phyloP scores from a whole-genome alignment of 2,329 filamentous ascomycete genomes.

The Colletotrichum sublineola region DNA sequence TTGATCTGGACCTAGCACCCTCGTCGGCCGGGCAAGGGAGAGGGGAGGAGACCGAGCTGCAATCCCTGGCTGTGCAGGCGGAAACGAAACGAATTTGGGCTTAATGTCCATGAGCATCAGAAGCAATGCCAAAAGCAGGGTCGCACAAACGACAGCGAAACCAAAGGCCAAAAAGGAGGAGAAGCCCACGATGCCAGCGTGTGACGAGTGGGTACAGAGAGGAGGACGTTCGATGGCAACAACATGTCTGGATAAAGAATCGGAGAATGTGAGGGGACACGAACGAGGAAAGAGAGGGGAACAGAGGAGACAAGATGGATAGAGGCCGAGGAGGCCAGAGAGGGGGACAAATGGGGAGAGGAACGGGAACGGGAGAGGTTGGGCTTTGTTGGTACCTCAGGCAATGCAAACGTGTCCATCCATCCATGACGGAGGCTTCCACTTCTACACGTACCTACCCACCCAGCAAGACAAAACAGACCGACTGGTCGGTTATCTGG shows the following conservation, averaged over 20 bases:
- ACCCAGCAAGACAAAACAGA: not conserved
- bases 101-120: constrained; percentile 19
- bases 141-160: not conserved
- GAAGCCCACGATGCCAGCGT: constrained; percentile 2
- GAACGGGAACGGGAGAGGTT: no score
- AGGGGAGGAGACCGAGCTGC: constrained; percentile 16
- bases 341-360: not conserved
- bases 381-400: not conserved
- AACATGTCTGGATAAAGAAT: not conserved
- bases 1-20: constrained; percentile 29
- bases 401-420: not conserved
- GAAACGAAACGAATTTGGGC: constrained; percentile 36
- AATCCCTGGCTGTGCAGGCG: constrained; percentile 24
- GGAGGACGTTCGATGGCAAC: not conserved
- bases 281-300: not conserved
- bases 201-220: constrained; percentile 9
- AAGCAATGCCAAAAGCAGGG: constrained; percentile 13
- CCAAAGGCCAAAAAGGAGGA: not conserved
- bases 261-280: not conserved
- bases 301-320: constrained; percentile 12
- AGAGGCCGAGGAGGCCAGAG: not conserved
- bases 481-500: not conserved
- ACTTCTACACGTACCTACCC: not conserved
- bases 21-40: constrained; percentile 17
- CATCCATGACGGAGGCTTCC: not conserved